Evolutionary conservation across 306 rosid genomes (phyloP).

Genomic region (Dicorynia guianensis): DNA sequence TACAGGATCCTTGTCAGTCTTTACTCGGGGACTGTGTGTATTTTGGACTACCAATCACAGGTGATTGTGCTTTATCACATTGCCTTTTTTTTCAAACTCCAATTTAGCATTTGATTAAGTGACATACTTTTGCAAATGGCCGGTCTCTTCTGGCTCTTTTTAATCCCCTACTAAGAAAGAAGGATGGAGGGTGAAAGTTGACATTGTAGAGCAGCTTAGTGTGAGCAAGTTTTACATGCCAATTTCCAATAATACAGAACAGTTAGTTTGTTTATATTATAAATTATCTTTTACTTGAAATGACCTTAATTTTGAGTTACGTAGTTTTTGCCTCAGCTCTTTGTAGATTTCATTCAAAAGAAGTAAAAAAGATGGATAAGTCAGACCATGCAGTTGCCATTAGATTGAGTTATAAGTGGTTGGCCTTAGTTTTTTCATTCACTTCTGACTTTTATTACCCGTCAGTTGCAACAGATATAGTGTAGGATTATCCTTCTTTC

Average conservation of each 20-base stretch:
- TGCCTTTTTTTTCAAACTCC: neutral
- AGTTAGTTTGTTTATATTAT: neutral
- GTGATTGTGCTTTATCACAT: slow-evolving; percentile 37
- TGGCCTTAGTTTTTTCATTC: no score
- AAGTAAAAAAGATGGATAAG: neutral
- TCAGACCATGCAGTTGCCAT: neutral
- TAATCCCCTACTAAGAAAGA: neutral
- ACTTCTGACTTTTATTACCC: neutral
- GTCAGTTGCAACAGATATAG: neutral
- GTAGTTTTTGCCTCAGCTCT: neutral
- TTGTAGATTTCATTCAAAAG: no score
- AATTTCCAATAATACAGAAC: no score
- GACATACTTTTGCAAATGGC: neutral
- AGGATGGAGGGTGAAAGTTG: neutral
- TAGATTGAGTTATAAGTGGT: neutral
- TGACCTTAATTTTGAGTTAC: neutral
- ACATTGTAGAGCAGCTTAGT: neutral
- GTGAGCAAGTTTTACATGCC: no score
- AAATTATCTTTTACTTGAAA: neutral
- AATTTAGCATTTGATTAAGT: neutral
- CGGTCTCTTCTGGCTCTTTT: neutral
- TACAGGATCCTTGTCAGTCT: slow-evolving; percentile 68
- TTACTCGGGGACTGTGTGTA: slow-evolving; percentile 71
- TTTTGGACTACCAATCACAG: slow-evolving; percentile 76
- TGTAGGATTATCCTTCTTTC: neutral